These are phyloP conservation scores for Drechslerella dactyloides DNA, from an alignment of 2,329 filamentous ascomycete genomes.

Conservation along the genomic window DNA sequence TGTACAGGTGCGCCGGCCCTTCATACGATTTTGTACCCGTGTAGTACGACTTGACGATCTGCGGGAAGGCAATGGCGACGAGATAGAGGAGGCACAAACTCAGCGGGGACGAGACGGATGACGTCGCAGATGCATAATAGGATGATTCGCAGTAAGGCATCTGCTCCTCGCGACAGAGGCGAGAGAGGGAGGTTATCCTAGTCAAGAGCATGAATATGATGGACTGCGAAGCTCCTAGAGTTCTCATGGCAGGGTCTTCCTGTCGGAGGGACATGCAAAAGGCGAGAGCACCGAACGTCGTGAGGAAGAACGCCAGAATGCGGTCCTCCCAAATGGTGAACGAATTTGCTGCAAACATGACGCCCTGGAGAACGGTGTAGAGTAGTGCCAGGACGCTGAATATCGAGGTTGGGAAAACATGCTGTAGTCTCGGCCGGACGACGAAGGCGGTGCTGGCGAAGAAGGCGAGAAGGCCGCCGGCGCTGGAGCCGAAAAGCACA, in stretches of 20 bases:
- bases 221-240: conserved; percentile 83
- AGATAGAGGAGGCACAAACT: conserved; percentile 80
- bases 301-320: conserved; percentile 88
- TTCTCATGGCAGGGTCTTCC: conserved; percentile 69
- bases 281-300: conserved; percentile 81
- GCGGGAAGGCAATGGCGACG: conserved; percentile 73
- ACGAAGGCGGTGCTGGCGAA: conserved; percentile 55
- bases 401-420: conserved; percentile 71
- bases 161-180: conserved; percentile 94
- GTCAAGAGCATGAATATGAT: conserved; percentile 79
- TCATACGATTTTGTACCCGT: conserved; percentile 83
- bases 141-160: conserved; percentile 96
- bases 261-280: conserved; percentile 77
- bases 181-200: conserved; percentile 81
- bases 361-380: conserved; percentile 84
- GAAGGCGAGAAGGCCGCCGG: conserved; percentile 60
- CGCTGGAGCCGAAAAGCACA: conserved; percentile 59
- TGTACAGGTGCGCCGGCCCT: conserved; percentile 82
- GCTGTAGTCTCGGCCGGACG: conserved; percentile 58
- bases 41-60: conserved; percentile 80
- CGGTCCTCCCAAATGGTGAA: conserved; percentile 99
- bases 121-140: conserved; percentile 89
- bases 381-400: conserved; percentile 88
- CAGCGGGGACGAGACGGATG: conserved; percentile 91
- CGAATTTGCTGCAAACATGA: conserved; percentile 95